Evolutionary conservation across 805 yeast genomes (phyloP).

Genomic region (Saccharomycopsis capsularis): DNA sequence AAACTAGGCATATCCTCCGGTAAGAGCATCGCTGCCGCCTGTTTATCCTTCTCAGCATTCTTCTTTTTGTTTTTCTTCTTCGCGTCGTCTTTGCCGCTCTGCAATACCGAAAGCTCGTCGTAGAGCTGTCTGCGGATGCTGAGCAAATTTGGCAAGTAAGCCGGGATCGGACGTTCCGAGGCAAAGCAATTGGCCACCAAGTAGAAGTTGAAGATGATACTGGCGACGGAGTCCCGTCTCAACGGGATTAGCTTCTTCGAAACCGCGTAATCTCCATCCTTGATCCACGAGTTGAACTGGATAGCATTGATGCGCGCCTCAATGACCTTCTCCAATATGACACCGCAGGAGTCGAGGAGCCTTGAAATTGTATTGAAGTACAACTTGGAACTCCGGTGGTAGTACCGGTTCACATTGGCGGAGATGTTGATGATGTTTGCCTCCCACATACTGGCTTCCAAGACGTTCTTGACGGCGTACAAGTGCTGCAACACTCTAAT

Average conservation of each 20-base stretch:
- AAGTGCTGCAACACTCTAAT: constrained; percentile 41
- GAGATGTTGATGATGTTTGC: constrained; percentile 9
- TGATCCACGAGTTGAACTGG: constrained; percentile 40
- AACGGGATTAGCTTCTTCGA: constrained; percentile 35
- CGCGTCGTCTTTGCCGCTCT: constrained; percentile 10
- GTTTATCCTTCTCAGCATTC: constrained; percentile 1
- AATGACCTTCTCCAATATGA: constrained; percentile 36
- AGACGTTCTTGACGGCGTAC: constrained; percentile 33
- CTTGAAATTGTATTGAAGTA: constrained; percentile 25
- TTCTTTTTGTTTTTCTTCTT: background rate
- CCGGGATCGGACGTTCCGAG: constrained; percentile 34
- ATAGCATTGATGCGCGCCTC: constrained; percentile 45
- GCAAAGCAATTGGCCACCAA: constrained; percentile 37
- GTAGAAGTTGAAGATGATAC: constrained; percentile 39
- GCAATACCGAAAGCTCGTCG: constrained; percentile 33
- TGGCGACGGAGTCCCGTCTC: constrained; percentile 42
- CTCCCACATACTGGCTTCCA: constrained; percentile 22
- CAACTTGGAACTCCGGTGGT: background rate
- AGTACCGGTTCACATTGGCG: constrained; percentile 4
- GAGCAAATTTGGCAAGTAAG: constrained; percentile 39
- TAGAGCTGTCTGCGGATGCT: constrained; percentile 37
- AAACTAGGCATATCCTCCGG: constrained; percentile 3
- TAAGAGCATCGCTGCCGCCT: too few relatives aligned
- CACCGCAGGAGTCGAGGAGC: constrained; percentile 34
- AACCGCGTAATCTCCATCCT: constrained; percentile 33